Conservation (phyloP, 2,329 filamentous ascomycete genomes). For the Lasiodiplodia sp. region DNA sequence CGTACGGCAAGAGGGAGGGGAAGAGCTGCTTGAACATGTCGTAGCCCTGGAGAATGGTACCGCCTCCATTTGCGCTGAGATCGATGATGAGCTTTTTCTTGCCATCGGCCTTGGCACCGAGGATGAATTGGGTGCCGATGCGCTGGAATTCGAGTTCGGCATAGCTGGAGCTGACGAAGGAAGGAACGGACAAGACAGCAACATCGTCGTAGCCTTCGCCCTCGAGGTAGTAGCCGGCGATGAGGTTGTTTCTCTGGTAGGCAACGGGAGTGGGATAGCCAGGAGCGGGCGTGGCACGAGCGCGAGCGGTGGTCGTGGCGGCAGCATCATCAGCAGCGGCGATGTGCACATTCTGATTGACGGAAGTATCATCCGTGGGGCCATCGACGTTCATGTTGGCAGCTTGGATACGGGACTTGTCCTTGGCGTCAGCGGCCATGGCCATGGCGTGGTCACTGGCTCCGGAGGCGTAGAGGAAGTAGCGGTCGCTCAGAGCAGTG, state of each 20-base stretch:
- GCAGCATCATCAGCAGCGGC: constrained; percentile 30
- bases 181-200: constrained; percentile 54
- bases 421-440: constrained; percentile 14
- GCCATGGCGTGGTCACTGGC: constrained; percentile 11
- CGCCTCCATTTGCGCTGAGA: constrained; percentile 65
- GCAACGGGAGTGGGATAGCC: constrained; percentile 47
- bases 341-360: neutral
- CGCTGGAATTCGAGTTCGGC: constrained; percentile 50
- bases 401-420: constrained; percentile 22
- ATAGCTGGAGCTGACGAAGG: constrained; percentile 45
- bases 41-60: constrained; percentile 66
- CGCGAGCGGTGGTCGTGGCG: constrained; percentile 35
- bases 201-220: constrained; percentile 55
- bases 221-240: constrained; percentile 55
- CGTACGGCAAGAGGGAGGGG: constrained; percentile 58
- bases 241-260: constrained; percentile 47
- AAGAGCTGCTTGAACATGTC: constrained; percentile 68
- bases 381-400: constrained; percentile 13
- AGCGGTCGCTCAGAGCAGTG: constrained; percentile 48
- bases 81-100: constrained; percentile 69
- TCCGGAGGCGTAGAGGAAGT: constrained; percentile 41
- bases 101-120: constrained; percentile 54
- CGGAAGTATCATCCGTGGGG: neutral
- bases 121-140: constrained; percentile 52
- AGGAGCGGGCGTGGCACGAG: constrained; percentile 36